Conservation (phyloP, 78 protist species). For the Acrasis kona region DNA sequence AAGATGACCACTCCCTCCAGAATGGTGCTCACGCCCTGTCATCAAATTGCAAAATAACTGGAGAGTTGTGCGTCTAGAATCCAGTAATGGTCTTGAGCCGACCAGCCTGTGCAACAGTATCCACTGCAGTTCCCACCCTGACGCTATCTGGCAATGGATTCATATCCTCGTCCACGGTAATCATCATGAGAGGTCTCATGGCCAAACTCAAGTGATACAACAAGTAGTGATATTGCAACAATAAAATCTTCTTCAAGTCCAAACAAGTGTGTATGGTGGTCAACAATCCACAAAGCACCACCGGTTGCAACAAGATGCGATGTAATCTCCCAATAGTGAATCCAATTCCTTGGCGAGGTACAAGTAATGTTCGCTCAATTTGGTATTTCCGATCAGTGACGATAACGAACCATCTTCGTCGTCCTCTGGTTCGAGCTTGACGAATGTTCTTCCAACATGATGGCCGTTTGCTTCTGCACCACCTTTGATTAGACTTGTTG, state of each 20-base stretch:
- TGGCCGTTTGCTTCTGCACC: slow-evolving; percentile 68
- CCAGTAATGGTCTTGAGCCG: slow-evolving; percentile 97
- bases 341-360: slow-evolving; percentile 85
- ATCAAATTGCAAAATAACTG: slow-evolving; percentile 82
- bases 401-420: slow-evolving; percentile 25
- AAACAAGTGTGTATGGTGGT: neutral
- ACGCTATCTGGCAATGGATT: slow-evolving; percentile 54
- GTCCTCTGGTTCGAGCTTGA: neutral
- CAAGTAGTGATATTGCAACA: slow-evolving; percentile 65
- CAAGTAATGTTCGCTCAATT: slow-evolving; percentile 56
- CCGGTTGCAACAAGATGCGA: slow-evolving; percentile 53
- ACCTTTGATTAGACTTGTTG: neutral
- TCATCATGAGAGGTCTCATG: slow-evolving; percentile 71
- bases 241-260: neutral
- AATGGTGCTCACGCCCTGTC: slow-evolving; percentile 76
- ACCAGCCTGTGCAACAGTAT: slow-evolving; percentile 63
- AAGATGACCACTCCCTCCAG: slow-evolving; percentile 15
- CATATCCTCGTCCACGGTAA: slow-evolving; percentile 39
- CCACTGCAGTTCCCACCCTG: slow-evolving; percentile 51
- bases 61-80: slow-evolving; percentile 96
- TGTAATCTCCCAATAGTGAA: slow-evolving; percentile 84
- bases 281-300: slow-evolving; percentile 72
- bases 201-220: slow-evolving; percentile 59
- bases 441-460: slow-evolving; percentile 54
- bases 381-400: slow-evolving; percentile 52